Conservation (phyloP, 148 eudicot species). For the Diospyros kaki region DNA sequence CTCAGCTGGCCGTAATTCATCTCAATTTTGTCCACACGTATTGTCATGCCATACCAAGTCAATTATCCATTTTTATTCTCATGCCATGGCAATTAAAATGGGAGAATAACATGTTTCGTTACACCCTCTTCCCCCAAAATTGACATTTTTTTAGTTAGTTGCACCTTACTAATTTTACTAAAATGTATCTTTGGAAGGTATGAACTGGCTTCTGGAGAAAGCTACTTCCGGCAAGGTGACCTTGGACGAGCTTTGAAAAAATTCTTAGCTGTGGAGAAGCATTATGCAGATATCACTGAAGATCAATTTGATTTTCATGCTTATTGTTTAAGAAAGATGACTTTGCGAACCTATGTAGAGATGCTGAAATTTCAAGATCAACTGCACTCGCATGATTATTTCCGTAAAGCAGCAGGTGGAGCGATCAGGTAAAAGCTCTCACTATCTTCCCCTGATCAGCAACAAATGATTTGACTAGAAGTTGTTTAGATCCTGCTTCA, state of each 20-base stretch:
- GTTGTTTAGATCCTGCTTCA: neutral
- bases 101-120: too few species aligned
- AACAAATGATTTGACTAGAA: slow-evolving; percentile 2
- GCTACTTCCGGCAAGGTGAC: slow-evolving; percentile 94
- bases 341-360: slow-evolving; percentile 82
- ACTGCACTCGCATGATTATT: slow-evolving; percentile 87
- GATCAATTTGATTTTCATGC: slow-evolving; percentile 99
- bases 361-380: slow-evolving; percentile 97
- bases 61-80: too few species aligned
- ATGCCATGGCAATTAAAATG: too few species aligned
- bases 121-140: neutral
- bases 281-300: slow-evolving; percentile 94
- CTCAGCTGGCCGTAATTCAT: too few species aligned
- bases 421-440: slow-evolving; percentile 61
- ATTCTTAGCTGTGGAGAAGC: slow-evolving; percentile 95
- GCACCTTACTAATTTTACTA: neutral
- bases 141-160: neutral
- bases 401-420: slow-evolving; percentile 91
- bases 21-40: too few species aligned
- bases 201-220: slow-evolving; percentile 97
- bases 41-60: too few species aligned
- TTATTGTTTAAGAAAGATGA: slow-evolving; percentile 97
- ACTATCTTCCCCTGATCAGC: neutral
- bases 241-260: slow-evolving; percentile 92
- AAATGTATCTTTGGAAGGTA: slow-evolving; percentile 48